These are phyloP conservation scores for Trichosporon faecale DNA, from an alignment of 1,284 basidiomycete species.

Conservation along the genomic window DNA sequence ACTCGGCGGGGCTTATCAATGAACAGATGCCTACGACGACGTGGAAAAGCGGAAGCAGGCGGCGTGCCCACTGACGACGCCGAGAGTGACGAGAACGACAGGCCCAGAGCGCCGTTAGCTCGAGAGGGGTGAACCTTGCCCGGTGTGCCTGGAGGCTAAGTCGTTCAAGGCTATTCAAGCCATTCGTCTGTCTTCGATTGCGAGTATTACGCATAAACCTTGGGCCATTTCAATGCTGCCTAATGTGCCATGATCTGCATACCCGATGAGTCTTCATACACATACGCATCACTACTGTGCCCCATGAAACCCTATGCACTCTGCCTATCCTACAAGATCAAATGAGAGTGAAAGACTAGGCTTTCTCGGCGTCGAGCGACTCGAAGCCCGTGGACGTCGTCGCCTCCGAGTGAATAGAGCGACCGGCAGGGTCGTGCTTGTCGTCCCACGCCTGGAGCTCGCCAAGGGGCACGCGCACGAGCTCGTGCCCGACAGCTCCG, in stretches of 20 bases:
- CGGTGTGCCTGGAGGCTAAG: neutral
- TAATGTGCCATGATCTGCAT: no score
- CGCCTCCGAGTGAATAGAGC: neutral
- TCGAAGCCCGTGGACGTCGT: neutral
- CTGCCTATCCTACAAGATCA: no score
- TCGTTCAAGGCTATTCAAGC: neutral
- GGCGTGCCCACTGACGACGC: neutral
- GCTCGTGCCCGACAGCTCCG: slow-evolving; percentile 33
- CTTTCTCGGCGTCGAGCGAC: neutral
- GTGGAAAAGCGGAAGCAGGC: neutral
- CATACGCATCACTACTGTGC: no score
- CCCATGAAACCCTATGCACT: no score
- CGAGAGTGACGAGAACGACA: neutral
- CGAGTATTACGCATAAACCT: no score
- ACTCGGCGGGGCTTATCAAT: neutral
- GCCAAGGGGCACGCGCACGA: slow-evolving; percentile 26
- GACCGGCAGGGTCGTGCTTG: slow-evolving; percentile 23
- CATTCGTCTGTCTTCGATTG: neutral
- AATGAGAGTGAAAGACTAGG: neutral
- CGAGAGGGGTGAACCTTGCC: no score
- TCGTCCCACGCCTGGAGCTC: slow-evolving; percentile 29
- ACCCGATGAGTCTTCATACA: no score
- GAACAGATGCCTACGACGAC: neutral
- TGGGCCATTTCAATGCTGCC: neutral
- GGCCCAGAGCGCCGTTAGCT: neutral